A percentile compares a stretch with the other conserved stretches of the same genome.
Evolutionary conservation across 148 eudicot genomes (phyloP).

Genomic region (Chenopodium suecicum): DNA sequence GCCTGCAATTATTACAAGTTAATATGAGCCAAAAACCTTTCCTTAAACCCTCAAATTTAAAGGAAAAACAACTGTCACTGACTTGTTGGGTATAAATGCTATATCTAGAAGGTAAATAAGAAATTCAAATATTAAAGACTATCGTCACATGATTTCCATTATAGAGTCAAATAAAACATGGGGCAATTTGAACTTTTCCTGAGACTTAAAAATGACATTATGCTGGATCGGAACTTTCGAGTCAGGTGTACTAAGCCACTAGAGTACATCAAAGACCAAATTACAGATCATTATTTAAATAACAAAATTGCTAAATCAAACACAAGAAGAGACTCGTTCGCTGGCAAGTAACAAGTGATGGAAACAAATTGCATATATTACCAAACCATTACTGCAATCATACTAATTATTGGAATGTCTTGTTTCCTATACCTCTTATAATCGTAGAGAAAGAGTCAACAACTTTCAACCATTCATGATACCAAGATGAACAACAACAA

Average conservation of each 20-base stretch:
- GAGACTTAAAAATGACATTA: not conserved
- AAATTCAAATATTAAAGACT: not conserved
- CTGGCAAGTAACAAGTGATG: not conserved
- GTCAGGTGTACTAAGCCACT: not conserved
- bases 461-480: not conserved
- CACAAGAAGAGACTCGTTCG: not conserved
- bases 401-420: not conserved
- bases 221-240: not conserved
- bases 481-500: too few species aligned
- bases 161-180: not conserved
- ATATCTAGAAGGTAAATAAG: not conserved
- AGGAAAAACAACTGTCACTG: not conserved
- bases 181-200: not conserved
- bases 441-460: not conserved
- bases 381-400: not conserved
- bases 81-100: not conserved
- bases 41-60: not conserved
- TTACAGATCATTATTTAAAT: not conserved
- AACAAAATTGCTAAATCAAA: not conserved
- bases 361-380: not conserved
- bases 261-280: not conserved
- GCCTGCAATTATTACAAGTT: conserved; percentile 41
- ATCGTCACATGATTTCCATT: not conserved
- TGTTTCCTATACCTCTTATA: not conserved
- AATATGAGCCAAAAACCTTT: not conserved